Evolutionary conservation across 371 early-diverging fungal genomes (phyloP).

Genomic region (Phascolomyces articulosus): DNA sequence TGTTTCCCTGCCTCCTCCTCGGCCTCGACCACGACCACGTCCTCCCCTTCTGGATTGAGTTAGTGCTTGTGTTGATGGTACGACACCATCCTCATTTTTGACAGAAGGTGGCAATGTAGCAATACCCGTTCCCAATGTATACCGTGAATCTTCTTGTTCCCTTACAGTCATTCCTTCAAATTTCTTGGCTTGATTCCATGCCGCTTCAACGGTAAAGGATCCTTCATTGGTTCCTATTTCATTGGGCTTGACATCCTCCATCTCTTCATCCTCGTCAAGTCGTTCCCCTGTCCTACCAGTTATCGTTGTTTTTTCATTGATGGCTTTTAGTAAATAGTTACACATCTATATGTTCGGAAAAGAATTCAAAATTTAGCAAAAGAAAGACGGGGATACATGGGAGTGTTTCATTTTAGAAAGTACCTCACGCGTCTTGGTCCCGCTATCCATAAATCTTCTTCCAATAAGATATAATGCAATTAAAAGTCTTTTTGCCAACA

Average conservation of each 20-base stretch:
- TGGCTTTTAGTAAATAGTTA: neutral
- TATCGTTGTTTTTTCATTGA: neutral
- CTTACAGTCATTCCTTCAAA: conserved; percentile 42
- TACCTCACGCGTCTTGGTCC: conserved; percentile 15
- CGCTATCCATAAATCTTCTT: conserved; percentile 29
- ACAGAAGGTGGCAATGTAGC: neutral
- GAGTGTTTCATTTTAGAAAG: neutral
- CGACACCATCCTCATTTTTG: neutral
- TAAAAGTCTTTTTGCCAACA: conserved; percentile 32
- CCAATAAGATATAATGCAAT: conserved; percentile 33
- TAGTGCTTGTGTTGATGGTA: neutral
- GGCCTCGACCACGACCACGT: neutral
- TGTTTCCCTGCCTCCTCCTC: neutral
- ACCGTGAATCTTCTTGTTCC: conserved; percentile 31
- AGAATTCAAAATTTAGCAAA: too few relatives aligned
- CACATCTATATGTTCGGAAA: neutral
- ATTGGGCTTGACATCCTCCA: neutral
- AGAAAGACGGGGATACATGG: too few relatives aligned
- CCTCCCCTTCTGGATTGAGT: neutral
- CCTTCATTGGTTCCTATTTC: neutral
- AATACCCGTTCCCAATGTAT: neutral
- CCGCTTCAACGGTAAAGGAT: conserved; percentile 18
- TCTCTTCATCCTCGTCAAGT: neutral
- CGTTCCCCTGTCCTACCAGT: neutral
- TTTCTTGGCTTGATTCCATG: conserved; percentile 33